Evolutionary conservation across 257 asterid genomes (phyloP).

Genomic region (Sherardia arvensis): DNA sequence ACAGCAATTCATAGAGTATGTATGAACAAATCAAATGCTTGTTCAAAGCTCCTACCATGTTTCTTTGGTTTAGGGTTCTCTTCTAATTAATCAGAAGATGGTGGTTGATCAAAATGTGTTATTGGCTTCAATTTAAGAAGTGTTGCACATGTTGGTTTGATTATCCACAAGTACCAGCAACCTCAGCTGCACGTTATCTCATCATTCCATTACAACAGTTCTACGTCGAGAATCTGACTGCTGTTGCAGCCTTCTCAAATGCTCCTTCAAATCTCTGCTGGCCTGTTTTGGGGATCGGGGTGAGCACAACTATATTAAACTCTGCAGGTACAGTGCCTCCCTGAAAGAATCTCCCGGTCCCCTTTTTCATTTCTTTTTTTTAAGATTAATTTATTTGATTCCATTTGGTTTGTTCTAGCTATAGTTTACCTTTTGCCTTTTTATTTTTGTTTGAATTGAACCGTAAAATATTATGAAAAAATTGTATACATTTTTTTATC

Average conservation of each 20-base stretch:
- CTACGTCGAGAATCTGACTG: slow-evolving; percentile 92
- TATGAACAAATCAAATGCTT: slow-evolving; percentile 8
- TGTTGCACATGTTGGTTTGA: slow-evolving; percentile 7
- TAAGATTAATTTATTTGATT: too few relatives aligned
- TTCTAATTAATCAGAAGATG: slow-evolving; percentile 4
- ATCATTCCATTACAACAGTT: slow-evolving; percentile 96
- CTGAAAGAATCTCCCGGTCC: too few relatives aligned
- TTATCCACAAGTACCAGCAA: slow-evolving; percentile 50
- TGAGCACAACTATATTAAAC: too few relatives aligned
- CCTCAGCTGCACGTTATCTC: slow-evolving; percentile 96
- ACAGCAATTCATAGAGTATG: slow-evolving; percentile 16
- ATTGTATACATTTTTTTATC: too few relatives aligned
- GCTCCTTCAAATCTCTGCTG: slow-evolving; percentile 81
- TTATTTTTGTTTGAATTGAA: too few relatives aligned
- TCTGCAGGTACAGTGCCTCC: too few relatives aligned
- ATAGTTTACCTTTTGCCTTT: too few relatives aligned
- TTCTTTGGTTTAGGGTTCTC: too few relatives aligned
- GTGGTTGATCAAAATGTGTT: slow-evolving; percentile 16
- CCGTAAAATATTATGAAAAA: too few relatives aligned
- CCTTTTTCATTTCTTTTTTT: too few relatives aligned
- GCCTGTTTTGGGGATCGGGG: too few relatives aligned
- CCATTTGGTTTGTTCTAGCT: too few relatives aligned
- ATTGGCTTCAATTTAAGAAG: slow-evolving; percentile 2
- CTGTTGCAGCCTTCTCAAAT: slow-evolving; percentile 69
- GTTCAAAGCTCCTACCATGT: slow-evolving; percentile 14